Conservation (phyloP, 257 asterid species). For the Solanum stenotomum region DNA sequence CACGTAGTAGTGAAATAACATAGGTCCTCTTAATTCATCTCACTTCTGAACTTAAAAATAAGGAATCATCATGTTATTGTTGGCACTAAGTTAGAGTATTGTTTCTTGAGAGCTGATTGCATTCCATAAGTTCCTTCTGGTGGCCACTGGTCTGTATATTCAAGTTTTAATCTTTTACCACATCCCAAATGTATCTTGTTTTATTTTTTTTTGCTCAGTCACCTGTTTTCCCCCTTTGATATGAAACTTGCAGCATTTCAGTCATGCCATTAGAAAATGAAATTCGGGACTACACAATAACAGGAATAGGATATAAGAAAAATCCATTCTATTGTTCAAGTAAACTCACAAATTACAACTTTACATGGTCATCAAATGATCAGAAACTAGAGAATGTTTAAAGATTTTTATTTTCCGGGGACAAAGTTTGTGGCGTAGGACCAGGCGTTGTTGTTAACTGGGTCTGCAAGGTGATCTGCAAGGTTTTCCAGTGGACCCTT, state of each 20-base stretch:
- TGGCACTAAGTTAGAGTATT: not conserved
- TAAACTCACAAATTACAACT: not conserved
- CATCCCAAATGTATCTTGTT: not conserved
- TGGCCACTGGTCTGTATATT: not conserved
- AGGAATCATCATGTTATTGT: not conserved
- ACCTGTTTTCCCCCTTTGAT: not conserved
- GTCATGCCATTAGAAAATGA: not conserved
- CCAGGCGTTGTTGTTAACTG: constrained; percentile 12
- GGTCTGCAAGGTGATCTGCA: constrained; percentile 51
- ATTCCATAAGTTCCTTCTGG: not conserved
- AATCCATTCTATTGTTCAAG: not conserved
- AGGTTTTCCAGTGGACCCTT: constrained; percentile 57
- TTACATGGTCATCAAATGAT: not conserved
- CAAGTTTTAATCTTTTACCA: not conserved
- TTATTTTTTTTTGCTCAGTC: not conserved
- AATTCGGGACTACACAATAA: not conserved
- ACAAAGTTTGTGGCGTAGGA: not conserved
- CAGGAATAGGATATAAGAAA: not conserved
- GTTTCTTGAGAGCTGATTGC: not conserved
- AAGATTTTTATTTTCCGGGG: not conserved
- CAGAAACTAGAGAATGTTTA: not conserved
- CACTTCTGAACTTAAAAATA: not conserved
- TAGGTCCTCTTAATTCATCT: not conserved
- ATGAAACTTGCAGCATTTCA: not conserved
- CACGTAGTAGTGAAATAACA: not conserved